phyloP scores from a whole-genome alignment of 1,284 basidiomycete species.

The Cutaneotrichosporon sp. region DNA sequence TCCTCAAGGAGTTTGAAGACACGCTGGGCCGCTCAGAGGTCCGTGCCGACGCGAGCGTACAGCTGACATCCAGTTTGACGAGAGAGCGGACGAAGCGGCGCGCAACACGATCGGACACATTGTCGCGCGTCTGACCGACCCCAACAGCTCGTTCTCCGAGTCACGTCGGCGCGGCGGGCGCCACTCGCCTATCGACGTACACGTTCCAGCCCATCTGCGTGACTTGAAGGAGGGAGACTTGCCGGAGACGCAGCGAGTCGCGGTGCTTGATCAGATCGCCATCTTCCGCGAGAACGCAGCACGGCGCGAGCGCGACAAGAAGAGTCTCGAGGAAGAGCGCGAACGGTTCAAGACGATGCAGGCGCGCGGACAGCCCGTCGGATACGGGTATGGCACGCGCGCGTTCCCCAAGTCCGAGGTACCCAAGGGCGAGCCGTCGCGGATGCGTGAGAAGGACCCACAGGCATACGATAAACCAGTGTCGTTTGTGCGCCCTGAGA shows the following conservation, averaged over 20 bases:
- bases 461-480: constrained; percentile 75
- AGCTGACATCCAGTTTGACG: constrained; percentile 44
- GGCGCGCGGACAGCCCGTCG: constrained; percentile 13
- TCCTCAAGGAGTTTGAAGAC: constrained; percentile 77
- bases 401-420: constrained; percentile 20
- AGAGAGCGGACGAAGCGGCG: constrained; percentile 46
- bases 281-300: constrained; percentile 85
- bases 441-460: constrained; percentile 57
- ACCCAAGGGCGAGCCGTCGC: constrained; percentile 2
- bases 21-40: constrained; percentile 78
- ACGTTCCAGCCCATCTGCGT: constrained; percentile 90
- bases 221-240: constrained; percentile 92
- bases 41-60: constrained; percentile 39
- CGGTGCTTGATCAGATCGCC: constrained; percentile 91
- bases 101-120: constrained; percentile 49
- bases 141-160: constrained; percentile 16
- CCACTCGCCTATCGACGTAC: constrained; percentile 49
- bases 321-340: constrained; percentile 62
- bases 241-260: constrained; percentile 89
- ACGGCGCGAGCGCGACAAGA: constrained; percentile 79
- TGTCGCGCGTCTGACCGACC: constrained; percentile 47
- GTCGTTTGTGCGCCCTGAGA: constrained; percentile 72
- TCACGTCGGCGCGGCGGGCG: constrained; percentile 54
- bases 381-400: constrained; percentile 41
- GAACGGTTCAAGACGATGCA: constrained; percentile 39